Evolutionary conservation across 371 early-diverging fungal species (phyloP).

Genomic region (Dichotomocladium elegans): DNA sequence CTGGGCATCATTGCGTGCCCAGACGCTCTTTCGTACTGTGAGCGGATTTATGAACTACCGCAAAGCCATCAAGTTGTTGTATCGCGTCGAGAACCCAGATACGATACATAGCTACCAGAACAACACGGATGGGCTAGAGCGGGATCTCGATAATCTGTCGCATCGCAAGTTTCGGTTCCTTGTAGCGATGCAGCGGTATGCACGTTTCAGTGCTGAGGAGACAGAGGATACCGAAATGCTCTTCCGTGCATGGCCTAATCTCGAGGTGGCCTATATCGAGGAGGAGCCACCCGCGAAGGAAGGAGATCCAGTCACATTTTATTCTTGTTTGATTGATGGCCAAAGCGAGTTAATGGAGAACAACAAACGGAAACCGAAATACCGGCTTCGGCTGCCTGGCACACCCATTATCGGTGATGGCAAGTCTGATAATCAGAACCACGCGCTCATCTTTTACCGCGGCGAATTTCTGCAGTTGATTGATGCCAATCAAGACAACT

Average conservation of each 20-base stretch:
- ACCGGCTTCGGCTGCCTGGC: constrained; percentile 82
- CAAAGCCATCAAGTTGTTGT: constrained; percentile 78
- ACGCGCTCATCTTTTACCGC: constrained; percentile 80
- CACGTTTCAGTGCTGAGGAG: constrained; percentile 72
- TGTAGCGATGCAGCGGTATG: constrained; percentile 88
- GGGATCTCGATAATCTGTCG: constrained; percentile 64
- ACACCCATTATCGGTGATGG: constrained; percentile 92
- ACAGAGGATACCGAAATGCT: constrained; percentile 77
- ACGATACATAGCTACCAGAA: constrained; percentile 60
- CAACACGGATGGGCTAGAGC: constrained; percentile 61
- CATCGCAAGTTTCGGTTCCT: constrained; percentile 81
- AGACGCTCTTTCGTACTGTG: constrained; percentile 86
- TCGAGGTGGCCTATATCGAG: constrained; percentile 83
- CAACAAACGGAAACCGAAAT: constrained; percentile 62
- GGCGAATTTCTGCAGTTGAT: constrained; percentile 86
- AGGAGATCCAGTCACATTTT: constrained; percentile 56
- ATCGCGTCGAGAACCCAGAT: constrained; percentile 82
- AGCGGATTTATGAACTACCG: constrained; percentile 90
- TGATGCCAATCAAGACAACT: constrained; percentile 94
- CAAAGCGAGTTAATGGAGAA: constrained; percentile 54
- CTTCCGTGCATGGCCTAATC: constrained; percentile 71
- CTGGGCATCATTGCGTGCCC: constrained; percentile 87
- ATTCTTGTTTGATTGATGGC: constrained; percentile 77
- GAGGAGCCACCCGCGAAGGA: constrained; percentile 52
- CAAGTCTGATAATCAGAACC: constrained; percentile 91